These are phyloP conservation scores for Rheum nobile DNA, from an alignment of 148 eudicot species.

Conservation along the genomic window DNA sequence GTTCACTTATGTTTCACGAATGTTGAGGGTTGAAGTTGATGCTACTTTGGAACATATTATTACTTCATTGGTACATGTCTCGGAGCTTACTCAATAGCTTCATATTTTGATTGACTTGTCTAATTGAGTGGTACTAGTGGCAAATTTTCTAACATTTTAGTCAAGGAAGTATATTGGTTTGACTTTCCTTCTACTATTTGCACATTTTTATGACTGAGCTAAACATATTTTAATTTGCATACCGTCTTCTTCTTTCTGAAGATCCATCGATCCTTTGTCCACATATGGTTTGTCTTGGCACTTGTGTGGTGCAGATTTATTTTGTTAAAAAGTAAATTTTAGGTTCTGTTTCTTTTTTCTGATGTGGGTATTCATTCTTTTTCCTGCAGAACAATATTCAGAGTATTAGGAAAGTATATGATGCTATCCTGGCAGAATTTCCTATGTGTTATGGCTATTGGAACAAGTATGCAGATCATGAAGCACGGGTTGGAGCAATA, in stretches of 20 bases:
- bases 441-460: slow-evolving; percentile 99
- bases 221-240: not conserved
- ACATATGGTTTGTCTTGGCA: not conserved
- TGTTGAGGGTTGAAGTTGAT: not conserved
- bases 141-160: not conserved
- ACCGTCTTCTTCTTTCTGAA: not conserved
- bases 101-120: not conserved
- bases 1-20: not conserved
- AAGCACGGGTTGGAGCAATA: slow-evolving; percentile 63
- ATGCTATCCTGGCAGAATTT: slow-evolving; percentile 85
- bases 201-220: not conserved
- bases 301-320: not conserved
- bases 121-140: not conserved
- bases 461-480: slow-evolving; percentile 99
- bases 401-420: slow-evolving; percentile 82
- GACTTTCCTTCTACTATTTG: not conserved
- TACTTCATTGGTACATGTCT: not conserved
- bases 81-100: not conserved
- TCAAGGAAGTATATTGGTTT: not conserved
- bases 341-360: not conserved
- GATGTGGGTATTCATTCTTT: not conserved
- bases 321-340: not conserved
- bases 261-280: not conserved
- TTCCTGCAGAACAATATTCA: slow-evolving; percentile 48
- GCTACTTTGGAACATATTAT: not conserved